phyloP scores from a whole-genome alignment of 257 asterid genomes.

The Plantago ovata region DNA sequence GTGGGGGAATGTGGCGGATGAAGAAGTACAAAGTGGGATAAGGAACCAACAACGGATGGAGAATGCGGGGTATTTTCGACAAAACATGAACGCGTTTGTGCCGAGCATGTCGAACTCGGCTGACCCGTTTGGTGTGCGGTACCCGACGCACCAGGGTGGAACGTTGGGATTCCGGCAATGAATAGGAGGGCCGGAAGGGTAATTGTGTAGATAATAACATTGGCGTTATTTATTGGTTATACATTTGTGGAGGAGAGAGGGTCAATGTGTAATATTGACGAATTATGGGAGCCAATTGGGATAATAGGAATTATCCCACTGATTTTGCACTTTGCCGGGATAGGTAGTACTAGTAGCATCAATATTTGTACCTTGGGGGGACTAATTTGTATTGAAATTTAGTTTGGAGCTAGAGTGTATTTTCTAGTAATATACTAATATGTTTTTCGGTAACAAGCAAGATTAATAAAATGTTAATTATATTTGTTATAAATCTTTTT shows the following conservation, averaged over 20 bases:
- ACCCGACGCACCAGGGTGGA: constrained; percentile 37
- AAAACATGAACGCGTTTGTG: constrained; percentile 25
- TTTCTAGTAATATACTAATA: background rate
- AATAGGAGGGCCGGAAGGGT: constrained; percentile 20
- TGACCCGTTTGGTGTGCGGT: constrained; percentile 51
- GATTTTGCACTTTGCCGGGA: background rate
- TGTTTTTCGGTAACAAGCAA: background rate
- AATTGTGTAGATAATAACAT: constrained; percentile 27
- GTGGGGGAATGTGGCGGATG: constrained; percentile 19
- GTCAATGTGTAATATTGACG: background rate
- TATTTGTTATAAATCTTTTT: too few relatives aligned
- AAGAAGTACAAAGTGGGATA: constrained; percentile 50
- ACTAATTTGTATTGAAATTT: background rate
- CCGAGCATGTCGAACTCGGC: constrained; percentile 20
- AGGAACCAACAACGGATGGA: constrained; percentile 26
- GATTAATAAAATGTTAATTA: too few relatives aligned
- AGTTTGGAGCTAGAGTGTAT: background rate
- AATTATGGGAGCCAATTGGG: background rate
- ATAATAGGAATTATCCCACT: background rate
- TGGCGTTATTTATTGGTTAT: background rate
- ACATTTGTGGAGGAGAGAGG: background rate
- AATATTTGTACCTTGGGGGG: background rate
- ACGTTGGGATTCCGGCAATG: constrained; percentile 46
- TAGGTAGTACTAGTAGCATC: background rate
- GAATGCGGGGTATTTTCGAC: constrained; percentile 29